A percentile compares a stretch with the other conserved stretches of the same genome.
These are phyloP conservation scores for Apocynum venetum DNA, from an alignment of 257 asterid species.

Conservation along the genomic window DNA sequence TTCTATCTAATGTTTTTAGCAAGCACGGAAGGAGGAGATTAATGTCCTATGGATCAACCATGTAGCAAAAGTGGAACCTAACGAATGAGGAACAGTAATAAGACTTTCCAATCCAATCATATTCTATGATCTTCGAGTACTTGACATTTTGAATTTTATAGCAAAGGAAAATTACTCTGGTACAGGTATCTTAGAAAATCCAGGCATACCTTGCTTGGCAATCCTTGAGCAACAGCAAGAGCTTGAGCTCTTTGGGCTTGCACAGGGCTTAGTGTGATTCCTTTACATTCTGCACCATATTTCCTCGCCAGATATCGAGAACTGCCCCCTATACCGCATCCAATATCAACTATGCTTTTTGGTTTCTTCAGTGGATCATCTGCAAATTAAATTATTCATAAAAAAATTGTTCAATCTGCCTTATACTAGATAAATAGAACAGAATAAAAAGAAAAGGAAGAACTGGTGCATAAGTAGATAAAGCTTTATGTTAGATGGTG, in stretches of 20 bases:
- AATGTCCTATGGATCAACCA: no score
- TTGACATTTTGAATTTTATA: not conserved
- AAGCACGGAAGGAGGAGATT: not conserved
- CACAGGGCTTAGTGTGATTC: constrained; percentile 95
- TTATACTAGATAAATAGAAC: no score
- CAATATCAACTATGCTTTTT: constrained; percentile 77
- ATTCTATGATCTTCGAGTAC: not conserved
- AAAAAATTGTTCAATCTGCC: not conserved
- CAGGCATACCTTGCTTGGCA: constrained; percentile 44
- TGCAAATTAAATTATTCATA: constrained; percentile 16
- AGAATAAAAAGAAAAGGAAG: not conserved
- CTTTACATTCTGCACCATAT: constrained; percentile 61
- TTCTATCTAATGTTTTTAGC: not conserved
- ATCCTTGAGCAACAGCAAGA: constrained; percentile 78
- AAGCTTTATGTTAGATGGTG: not conserved
- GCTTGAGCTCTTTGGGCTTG: constrained; percentile 93
- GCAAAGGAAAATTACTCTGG: not conserved
- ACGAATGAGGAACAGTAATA: not conserved
- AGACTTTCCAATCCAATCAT: not conserved
- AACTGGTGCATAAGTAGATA: not conserved
- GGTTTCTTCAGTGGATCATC: constrained; percentile 53
- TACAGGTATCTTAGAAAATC: not conserved
- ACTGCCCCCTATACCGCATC: constrained; percentile 99
- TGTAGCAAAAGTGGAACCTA: not conserved
- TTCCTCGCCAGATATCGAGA: constrained; percentile 73